A percentile compares a stretch with the other conserved stretches of the same genome.
phyloP scores from a whole-genome alignment of 148 eudicot species.

The Chenopodium formosanum region DNA sequence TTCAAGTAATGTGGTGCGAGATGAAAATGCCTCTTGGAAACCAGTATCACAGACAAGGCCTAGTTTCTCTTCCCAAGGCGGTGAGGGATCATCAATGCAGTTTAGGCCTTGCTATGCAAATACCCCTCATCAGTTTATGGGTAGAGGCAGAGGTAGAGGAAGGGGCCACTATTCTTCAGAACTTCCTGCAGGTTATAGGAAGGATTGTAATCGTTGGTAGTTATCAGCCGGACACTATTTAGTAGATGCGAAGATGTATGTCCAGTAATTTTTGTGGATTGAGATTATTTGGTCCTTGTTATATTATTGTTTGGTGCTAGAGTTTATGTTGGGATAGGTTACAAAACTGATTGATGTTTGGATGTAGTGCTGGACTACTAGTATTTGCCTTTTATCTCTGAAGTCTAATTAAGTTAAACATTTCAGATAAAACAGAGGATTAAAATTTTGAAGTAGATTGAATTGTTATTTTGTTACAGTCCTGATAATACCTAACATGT shows the following conservation, averaged over 20 bases:
- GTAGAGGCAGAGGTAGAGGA: slow-evolving; percentile 19
- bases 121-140: slow-evolving; percentile 8
- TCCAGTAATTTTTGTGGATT: neutral
- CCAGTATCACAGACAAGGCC: slow-evolving; percentile 1
- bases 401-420: no score
- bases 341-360: no score
- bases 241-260: neutral
- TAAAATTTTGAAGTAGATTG: no score
- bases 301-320: neutral
- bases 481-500: no score
- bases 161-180: neutral
- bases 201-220: slow-evolving; percentile 19
- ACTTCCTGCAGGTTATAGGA: neutral
- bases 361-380: no score
- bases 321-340: neutral
- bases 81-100: neutral
- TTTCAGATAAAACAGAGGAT: no score
- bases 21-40: slow-evolving; percentile 11
- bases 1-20: neutral
- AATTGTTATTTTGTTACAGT: no score
- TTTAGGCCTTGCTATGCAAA: neutral
- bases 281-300: neutral
- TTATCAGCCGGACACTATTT: neutral
- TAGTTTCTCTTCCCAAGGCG: neutral
- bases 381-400: no score